Conservation (phyloP, 2,329 filamentous ascomycete species). For the Chrysoporthe austroafricana region DNA sequence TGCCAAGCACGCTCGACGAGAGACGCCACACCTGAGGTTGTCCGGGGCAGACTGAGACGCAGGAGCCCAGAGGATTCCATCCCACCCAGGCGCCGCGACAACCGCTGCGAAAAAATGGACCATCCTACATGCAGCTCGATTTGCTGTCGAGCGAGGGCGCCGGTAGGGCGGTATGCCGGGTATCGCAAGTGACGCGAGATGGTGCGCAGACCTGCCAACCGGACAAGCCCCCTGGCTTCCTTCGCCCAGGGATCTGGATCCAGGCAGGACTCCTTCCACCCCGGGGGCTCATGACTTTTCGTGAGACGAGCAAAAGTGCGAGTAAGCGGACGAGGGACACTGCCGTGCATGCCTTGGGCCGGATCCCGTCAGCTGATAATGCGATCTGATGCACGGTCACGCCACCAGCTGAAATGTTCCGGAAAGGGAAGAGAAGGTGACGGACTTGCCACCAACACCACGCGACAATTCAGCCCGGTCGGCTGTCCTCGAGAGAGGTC, state of each 20-base stretch:
- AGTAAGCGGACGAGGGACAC: not conserved
- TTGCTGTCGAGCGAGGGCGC: not conserved
- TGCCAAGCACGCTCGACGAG: not conserved
- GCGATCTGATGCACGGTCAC: not conserved
- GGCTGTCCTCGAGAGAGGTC: not conserved
- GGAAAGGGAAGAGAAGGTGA: not conserved
- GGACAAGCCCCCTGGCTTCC: not conserved
- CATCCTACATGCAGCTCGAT: not conserved
- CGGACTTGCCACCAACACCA: constrained; percentile 1
- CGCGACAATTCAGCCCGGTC: not conserved
- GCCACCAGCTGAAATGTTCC: not conserved
- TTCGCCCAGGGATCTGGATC: constrained; percentile 4
- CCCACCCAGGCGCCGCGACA: not conserved
- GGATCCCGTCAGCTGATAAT: not conserved
- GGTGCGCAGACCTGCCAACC: not conserved
- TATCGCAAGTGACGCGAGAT: not conserved
- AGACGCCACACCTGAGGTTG: not conserved
- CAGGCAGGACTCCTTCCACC: not conserved
- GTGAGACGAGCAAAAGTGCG: not conserved
- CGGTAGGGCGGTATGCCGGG: not conserved
- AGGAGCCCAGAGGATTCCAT: not conserved
- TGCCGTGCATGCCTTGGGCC: not conserved
- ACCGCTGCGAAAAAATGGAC: not conserved
- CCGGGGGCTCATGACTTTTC: not conserved
- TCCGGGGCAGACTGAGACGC: not conserved